Evolutionary conservation across 371 early-diverging fungal species (phyloP).

Genomic region (Coemansia sp.): DNA sequence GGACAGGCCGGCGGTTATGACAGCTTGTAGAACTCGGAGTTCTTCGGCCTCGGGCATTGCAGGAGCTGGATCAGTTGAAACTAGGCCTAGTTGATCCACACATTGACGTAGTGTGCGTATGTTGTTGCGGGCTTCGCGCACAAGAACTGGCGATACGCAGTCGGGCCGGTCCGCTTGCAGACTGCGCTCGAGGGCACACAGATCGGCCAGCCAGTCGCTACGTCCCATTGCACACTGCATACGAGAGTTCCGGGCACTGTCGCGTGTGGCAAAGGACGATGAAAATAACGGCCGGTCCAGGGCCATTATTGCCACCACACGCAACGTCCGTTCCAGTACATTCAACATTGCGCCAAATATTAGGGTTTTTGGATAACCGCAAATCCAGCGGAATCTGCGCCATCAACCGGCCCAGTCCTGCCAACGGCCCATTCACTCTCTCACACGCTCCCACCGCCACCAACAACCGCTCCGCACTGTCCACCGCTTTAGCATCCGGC

Average conservation of each 20-base stretch:
- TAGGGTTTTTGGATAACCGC: conserved; percentile 83
- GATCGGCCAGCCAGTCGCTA: conserved; percentile 56
- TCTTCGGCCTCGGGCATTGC: not conserved
- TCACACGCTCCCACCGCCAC: conserved; percentile 59
- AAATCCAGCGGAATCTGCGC: conserved; percentile 87
- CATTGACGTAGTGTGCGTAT: conserved; percentile 45
- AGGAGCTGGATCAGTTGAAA: not conserved
- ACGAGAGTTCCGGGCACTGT: conserved; percentile 7
- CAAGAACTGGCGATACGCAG: conserved; percentile 49
- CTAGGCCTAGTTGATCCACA: conserved; percentile 29
- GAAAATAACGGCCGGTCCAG: conserved; percentile 17
- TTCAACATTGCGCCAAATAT: conserved; percentile 75
- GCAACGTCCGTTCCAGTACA: conserved; percentile 72
- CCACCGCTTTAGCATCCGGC: conserved; percentile 55
- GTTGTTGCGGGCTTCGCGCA: conserved; percentile 53
- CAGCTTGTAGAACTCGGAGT: conserved; percentile 41
- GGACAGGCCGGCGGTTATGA: conserved; percentile 58
- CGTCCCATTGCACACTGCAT: conserved; percentile 1
- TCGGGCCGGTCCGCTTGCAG: conserved; percentile 14
- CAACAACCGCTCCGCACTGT: conserved; percentile 53
- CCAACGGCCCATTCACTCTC: conserved; percentile 65
- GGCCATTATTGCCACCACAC: conserved; percentile 63
- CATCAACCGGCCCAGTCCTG: conserved; percentile 84
- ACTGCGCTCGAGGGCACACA: conserved; percentile 52
- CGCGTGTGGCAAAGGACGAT: conserved; percentile 11